Conservation (phyloP, 2,329 filamentous ascomycete genomes). For the Microdochium bolleyi region DNA sequence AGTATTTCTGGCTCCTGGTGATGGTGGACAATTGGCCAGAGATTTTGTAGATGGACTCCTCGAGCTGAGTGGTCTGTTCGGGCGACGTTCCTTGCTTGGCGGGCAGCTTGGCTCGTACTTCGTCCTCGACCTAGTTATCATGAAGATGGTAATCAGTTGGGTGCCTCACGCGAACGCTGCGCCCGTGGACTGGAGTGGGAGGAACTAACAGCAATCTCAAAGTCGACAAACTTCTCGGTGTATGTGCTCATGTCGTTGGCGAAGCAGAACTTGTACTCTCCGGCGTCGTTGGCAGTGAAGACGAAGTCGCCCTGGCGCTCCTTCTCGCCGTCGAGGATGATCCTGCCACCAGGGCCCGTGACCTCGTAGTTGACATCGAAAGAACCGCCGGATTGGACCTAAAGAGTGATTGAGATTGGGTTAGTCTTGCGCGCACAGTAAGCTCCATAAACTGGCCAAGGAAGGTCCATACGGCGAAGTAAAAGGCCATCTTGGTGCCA, state of each 20-base stretch:
- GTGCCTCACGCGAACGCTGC: slow-evolving; percentile 8
- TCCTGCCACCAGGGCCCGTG: slow-evolving; percentile 69
- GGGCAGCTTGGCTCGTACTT: slow-evolving; percentile 71
- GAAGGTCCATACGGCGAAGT: slow-evolving; percentile 73
- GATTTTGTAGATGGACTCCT: slow-evolving; percentile 93
- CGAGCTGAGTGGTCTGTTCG: slow-evolving; percentile 81
- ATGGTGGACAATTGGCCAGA: slow-evolving; percentile 90
- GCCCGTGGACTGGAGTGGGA: neutral
- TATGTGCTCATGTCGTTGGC: slow-evolving; percentile 98
- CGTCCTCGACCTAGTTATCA: slow-evolving; percentile 72
- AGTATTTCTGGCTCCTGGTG: slow-evolving; percentile 97
- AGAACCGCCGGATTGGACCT: slow-evolving; percentile 97
- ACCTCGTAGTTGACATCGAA: slow-evolving; percentile 96
- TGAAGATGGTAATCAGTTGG: slow-evolving; percentile 14
- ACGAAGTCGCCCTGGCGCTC: slow-evolving; percentile 96
- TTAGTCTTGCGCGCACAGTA: neutral
- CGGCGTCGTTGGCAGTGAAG: slow-evolving; percentile 80
- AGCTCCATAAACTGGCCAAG: neutral
- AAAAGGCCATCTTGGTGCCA: slow-evolving; percentile 90
- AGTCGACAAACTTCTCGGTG: slow-evolving; percentile 94
- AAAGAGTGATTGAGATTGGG: neutral
- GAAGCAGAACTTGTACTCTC: slow-evolving; percentile 97
- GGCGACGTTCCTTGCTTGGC: slow-evolving; percentile 81
- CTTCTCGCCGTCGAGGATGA: slow-evolving; percentile 80
- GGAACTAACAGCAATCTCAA: slow-evolving; percentile 78